phyloP scores from a whole-genome alignment of 2,329 filamentous ascomycete genomes.

The Paecilomyces sp. region DNA sequence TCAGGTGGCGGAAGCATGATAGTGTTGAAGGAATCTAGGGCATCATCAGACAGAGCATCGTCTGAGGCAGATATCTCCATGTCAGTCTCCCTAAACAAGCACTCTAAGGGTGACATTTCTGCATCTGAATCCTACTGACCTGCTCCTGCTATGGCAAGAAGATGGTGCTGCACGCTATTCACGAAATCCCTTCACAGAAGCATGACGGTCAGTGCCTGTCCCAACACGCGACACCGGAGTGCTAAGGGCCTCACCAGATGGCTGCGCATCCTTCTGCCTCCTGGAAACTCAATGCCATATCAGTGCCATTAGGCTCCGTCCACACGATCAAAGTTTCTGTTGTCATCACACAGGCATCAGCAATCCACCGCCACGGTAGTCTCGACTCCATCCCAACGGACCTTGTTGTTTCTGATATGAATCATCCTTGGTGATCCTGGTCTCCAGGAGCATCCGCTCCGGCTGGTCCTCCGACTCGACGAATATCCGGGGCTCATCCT shows the following conservation, averaged over 20 bases:
- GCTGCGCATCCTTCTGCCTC: slow-evolving; percentile 87
- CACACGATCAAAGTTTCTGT: slow-evolving; percentile 95
- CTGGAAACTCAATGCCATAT: slow-evolving; percentile 98
- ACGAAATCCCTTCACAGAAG: slow-evolving; percentile 70
- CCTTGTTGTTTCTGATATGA: slow-evolving; percentile 98
- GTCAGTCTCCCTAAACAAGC: background rate
- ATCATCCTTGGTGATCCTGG: slow-evolving; percentile 86
- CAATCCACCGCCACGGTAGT: slow-evolving; percentile 2
- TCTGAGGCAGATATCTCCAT: slow-evolving; percentile 43
- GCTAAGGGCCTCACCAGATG: slow-evolving; percentile 64
- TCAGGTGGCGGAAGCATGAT: slow-evolving; percentile 72
- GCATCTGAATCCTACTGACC: slow-evolving; percentile 41
- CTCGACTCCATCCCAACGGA: slow-evolving; percentile 19
- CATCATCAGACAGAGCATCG: slow-evolving; percentile 82
- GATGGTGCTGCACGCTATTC: slow-evolving; percentile 70
- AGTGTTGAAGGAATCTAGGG: slow-evolving; percentile 63
- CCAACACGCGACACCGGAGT: slow-evolving; percentile 4
- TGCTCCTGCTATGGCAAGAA: slow-evolving; percentile 54
- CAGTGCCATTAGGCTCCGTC: slow-evolving; percentile 84
- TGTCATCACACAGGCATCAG: slow-evolving; percentile 18
- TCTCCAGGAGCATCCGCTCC: slow-evolving; percentile 75
- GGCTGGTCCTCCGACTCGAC: slow-evolving; percentile 93
- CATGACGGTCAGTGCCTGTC: slow-evolving; percentile 15
- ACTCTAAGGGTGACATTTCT: background rate
- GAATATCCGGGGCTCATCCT: slow-evolving; percentile 79